Percentiles rank a stretch among this genome's conserved stretches.
Evolutionary conservation across 495 filamentous ascomycete species (phyloP).

Genomic region (Aspergillus affinis): DNA sequence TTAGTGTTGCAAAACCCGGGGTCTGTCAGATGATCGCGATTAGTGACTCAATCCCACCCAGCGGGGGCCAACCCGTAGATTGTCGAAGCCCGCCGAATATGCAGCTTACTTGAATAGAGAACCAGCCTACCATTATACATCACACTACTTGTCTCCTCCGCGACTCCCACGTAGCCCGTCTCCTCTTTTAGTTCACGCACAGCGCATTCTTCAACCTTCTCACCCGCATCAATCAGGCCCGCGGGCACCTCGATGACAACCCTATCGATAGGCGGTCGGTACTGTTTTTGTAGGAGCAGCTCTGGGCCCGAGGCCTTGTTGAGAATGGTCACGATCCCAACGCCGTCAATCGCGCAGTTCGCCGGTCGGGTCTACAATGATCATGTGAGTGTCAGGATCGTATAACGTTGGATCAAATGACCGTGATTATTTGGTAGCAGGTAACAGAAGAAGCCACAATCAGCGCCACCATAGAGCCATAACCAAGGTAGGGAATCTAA

Average conservation of each 20-base stretch:
- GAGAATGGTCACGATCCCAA: slow-evolving; percentile 86
- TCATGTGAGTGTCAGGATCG: background rate
- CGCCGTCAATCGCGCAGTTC: slow-evolving; percentile 75
- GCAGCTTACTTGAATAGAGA: background rate
- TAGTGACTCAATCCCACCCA: background rate
- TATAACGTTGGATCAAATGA: background rate
- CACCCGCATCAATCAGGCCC: slow-evolving; percentile 78
- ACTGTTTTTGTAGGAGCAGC: slow-evolving; percentile 85
- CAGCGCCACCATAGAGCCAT: background rate
- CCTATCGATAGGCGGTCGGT: slow-evolving; percentile 77
- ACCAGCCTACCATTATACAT: slow-evolving; percentile 78
- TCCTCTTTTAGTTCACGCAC: slow-evolving; percentile 92
- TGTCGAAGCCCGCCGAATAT: background rate
- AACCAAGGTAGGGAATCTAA: background rate
- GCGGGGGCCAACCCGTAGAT: background rate
- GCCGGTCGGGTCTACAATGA: slow-evolving; percentile 58
- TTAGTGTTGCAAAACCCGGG: slow-evolving; percentile 89
- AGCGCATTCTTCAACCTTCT: slow-evolving; percentile 75
- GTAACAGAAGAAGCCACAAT: slow-evolving; percentile 5
- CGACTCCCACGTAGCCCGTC: slow-evolving; percentile 81
- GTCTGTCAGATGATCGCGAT: slow-evolving; percentile 33
- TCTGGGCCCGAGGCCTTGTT: slow-evolving; percentile 70
- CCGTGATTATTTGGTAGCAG: background rate
- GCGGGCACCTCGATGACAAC: slow-evolving; percentile 82
- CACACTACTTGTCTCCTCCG: slow-evolving; percentile 64